Conservation (phyloP, 1,284 basidiomycete species). For the Ustilago vetiveriae region DNA sequence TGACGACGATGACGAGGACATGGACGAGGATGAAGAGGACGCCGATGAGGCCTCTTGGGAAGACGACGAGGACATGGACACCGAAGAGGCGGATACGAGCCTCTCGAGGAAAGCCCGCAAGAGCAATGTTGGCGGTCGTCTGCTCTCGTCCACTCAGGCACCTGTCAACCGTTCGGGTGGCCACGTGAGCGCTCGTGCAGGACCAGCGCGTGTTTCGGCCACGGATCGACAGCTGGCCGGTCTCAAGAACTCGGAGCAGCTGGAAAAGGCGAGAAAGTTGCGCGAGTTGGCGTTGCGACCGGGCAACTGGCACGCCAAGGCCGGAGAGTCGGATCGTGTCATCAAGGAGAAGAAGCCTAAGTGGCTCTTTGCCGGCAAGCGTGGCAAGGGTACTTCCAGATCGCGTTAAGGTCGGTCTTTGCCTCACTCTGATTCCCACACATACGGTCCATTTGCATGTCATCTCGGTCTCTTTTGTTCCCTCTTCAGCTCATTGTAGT, state of each 20-base stretch:
- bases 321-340: conserved; percentile 62
- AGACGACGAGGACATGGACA: conserved; percentile 72
- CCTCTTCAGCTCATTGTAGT: not conserved
- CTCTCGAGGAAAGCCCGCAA: conserved; percentile 69
- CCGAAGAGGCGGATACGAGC: conserved; percentile 53
- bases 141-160: conserved; percentile 49
- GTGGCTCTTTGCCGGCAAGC: conserved; percentile 65
- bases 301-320: conserved; percentile 60
- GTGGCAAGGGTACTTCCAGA: conserved; percentile 62
- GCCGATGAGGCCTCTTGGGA: conserved; percentile 68
- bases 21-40: conserved; percentile 68
- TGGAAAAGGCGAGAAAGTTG: conserved; percentile 59
- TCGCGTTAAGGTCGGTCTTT: conserved; percentile 29
- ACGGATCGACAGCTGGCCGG: conserved; percentile 59
- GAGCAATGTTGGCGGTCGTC: conserved; percentile 72
- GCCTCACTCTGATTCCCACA: not conserved
- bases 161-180: conserved; percentile 59
- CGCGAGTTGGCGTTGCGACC: conserved; percentile 57
- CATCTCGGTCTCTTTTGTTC: conserved; percentile 1
- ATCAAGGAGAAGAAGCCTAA: conserved; percentile 65
- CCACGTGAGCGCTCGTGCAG: conserved; percentile 56
- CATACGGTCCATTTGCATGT: conserved; percentile 11
- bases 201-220: conserved; percentile 60
- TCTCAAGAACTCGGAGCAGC: conserved; percentile 57
- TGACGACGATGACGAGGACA: conserved; percentile 67